Evolutionary conservation across 1,284 basidiomycete species (phyloP).

Genomic region (Fomitopsis schrenkii): DNA sequence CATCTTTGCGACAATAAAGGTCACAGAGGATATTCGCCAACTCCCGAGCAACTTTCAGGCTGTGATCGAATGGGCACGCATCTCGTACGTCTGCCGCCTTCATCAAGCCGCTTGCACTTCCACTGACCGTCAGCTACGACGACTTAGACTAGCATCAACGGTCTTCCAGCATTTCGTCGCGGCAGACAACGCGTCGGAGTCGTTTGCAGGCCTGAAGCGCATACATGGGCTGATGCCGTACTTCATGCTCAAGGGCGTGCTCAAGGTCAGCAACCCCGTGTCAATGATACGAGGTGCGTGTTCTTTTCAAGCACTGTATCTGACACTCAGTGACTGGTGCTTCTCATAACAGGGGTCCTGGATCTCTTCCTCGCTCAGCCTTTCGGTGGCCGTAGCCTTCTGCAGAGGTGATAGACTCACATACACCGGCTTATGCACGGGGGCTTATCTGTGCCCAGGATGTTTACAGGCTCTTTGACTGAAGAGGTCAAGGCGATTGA

Average conservation of each 20-base stretch:
- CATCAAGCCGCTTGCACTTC: slow-evolving; percentile 2
- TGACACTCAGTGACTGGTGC: neutral
- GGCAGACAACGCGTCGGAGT: slow-evolving; percentile 89
- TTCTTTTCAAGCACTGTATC: neutral
- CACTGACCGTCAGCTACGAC: neutral
- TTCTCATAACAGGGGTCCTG: slow-evolving; percentile 49
- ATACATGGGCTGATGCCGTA: slow-evolving; percentile 98
- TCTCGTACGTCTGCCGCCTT: slow-evolving; percentile 62
- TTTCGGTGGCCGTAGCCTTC: slow-evolving; percentile 88
- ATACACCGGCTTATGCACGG: neutral
- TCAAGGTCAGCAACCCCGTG: slow-evolving; percentile 95
- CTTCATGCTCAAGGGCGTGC: slow-evolving; percentile 88
- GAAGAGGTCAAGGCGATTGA: slow-evolving; percentile 86
- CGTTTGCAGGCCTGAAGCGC: slow-evolving; percentile 84
- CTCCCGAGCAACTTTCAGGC: slow-evolving; percentile 86
- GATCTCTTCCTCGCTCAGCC: slow-evolving; percentile 98
- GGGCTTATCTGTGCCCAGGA: slow-evolving; percentile 41
- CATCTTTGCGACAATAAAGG: slow-evolving; percentile 86
- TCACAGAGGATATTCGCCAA: slow-evolving; percentile 73
- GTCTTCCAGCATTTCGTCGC: slow-evolving; percentile 95
- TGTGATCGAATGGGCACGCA: slow-evolving; percentile 94
- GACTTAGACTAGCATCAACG: slow-evolving; percentile 80
- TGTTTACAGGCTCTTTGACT: slow-evolving; percentile 90
- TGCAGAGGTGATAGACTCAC: slow-evolving; percentile 63
- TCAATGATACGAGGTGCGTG: slow-evolving; percentile 81